A percentile compares a stretch with the other conserved stretches of the same genome.
Conservation (phyloP, 768 basidiomycete species). For the Hysterangium stoloniferum region DNA sequence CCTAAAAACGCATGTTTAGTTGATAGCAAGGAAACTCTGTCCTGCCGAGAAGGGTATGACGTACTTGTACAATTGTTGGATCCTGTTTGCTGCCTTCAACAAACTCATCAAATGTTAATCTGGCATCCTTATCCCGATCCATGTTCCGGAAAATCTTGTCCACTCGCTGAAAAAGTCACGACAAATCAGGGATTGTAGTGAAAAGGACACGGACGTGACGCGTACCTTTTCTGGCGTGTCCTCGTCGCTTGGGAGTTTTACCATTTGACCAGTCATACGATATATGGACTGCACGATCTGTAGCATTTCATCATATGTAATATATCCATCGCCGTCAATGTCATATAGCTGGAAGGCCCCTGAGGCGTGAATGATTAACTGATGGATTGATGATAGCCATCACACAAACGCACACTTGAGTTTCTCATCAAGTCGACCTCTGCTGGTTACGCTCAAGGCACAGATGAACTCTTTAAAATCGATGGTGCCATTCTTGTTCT, state of each 20-base stretch:
- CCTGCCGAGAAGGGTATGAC: conserved; percentile 14
- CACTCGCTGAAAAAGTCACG: conserved; percentile 59
- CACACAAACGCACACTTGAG: conserved; percentile 77
- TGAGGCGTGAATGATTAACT: conserved; percentile 29
- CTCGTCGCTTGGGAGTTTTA: conserved; percentile 95
- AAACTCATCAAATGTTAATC: conserved; percentile 92
- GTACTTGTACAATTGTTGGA: conserved; percentile 95
- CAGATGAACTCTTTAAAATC: conserved; percentile 99
- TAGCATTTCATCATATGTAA: conserved; percentile 99
- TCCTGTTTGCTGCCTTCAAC: conserved; percentile 98
- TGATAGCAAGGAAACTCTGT: conserved; percentile 11
- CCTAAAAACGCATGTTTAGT: conserved; percentile 43
- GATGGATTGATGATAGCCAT: not conserved
- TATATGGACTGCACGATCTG: conserved; percentile 97
- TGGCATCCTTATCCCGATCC: conserved; percentile 93
- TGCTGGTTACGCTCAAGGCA: conserved; percentile 89
- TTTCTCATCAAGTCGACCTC: conserved; percentile 94
- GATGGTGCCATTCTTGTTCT: conserved; percentile 92
- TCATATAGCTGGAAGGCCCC: conserved; percentile 99
- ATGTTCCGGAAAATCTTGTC: conserved; percentile 98
- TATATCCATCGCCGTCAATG: conserved; percentile 95
- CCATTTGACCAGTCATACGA: conserved; percentile 99
- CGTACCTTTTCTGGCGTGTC: conserved; percentile 98
- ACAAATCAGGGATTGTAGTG: not conserved
- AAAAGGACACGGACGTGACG: not conserved